phyloP scores from a whole-genome alignment of 192 early-diverging fungal genomes.

The Haplosporangium gracile region DNA sequence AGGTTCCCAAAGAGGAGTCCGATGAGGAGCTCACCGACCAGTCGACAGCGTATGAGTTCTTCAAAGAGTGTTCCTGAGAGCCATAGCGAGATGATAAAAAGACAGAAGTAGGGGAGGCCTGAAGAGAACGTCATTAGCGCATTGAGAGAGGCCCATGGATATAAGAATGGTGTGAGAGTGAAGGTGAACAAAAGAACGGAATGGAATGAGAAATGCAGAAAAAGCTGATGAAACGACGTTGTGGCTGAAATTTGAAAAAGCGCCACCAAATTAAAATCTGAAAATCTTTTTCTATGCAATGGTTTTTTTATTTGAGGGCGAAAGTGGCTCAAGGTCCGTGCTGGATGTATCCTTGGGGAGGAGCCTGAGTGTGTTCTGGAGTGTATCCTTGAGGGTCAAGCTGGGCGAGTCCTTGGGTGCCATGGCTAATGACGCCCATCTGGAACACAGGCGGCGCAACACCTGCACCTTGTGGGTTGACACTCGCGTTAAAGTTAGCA shows the following conservation, averaged over 20 bases:
- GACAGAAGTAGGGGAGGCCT: slow-evolving; percentile 25
- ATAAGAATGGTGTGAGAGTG: background rate
- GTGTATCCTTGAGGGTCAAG: background rate
- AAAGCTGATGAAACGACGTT: background rate
- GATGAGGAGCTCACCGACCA: slow-evolving; percentile 42
- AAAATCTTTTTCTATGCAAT: background rate
- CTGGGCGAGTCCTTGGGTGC: slow-evolving; percentile 10
- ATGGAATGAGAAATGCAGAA: background rate
- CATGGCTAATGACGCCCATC: slow-evolving; percentile 8
- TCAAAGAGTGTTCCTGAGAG: slow-evolving; percentile 40
- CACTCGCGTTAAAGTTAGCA: background rate
- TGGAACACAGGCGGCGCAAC: background rate
- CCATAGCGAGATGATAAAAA: slow-evolving; percentile 35
- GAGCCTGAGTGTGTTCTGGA: background rate
- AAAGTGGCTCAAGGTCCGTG: background rate
- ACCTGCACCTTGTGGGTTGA: background rate
- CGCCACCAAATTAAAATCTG: background rate
- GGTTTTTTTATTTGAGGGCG: background rate
- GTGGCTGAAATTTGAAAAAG: background rate
- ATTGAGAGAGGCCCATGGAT: background rate
- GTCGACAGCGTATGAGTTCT: slow-evolving; percentile 25
- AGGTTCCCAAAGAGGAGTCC: slow-evolving; percentile 47
- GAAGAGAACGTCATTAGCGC: slow-evolving; percentile 11
- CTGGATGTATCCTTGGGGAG: background rate
- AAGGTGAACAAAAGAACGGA: background rate